Base-by-base conservation (phyloP, 306 rosid genomes). In the Trichosanthes truncata region DNA sequence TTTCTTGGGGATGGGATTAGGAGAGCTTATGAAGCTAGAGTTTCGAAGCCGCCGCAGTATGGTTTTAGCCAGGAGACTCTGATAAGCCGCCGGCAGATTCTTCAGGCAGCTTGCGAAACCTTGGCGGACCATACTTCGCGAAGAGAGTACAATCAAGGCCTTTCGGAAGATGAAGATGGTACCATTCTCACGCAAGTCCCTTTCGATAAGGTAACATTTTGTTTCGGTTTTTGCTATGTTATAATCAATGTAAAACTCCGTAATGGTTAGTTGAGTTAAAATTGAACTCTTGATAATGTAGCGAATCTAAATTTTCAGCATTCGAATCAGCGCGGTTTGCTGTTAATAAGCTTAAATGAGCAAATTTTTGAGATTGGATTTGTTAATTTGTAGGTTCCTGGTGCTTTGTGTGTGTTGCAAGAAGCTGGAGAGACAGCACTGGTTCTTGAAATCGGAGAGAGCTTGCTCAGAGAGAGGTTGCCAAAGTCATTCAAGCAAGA, bases 71-170 rank as follows among this genome's bases (percentile, higher is more conserved):
- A 93, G 71, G 97, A 93, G 7, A 89, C 97, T 0, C 80, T 95
- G 40, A 81, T 95, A 36, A 93, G 94, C 85, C 93, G 97, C 41
- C 84, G 99, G 18, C 97, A 89, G 83, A 91, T 95, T 60, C 97
- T 95, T 40, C 95, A 91, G 82, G 97, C 92, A 3, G 97, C 99
- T 38, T 95, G 96, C 26, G 97, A 95, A 91, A 95, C 96, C 93
- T 89, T 95, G 71, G 91, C 92, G 1, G 84, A 89, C 55, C 82
- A 93, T 2, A 82, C 85, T 36, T 91, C 89, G 0, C 83, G 97
- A 40, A 56, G 97, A 74, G 99, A 95, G 77, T 95, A 95, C 87
- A 95, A 95, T 73, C 93, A 82, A 36, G 84, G 91, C 46, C 91
- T 95, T 38, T 57, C 80, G 0, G 96, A 95, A 0, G 97, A 90